A percentile compares a stretch with the other conserved stretches of the same genome.
Evolutionary conservation across 176 grass and related monocot genomes (phyloP).

Genomic region (Alopecurus myosuroides): DNA sequence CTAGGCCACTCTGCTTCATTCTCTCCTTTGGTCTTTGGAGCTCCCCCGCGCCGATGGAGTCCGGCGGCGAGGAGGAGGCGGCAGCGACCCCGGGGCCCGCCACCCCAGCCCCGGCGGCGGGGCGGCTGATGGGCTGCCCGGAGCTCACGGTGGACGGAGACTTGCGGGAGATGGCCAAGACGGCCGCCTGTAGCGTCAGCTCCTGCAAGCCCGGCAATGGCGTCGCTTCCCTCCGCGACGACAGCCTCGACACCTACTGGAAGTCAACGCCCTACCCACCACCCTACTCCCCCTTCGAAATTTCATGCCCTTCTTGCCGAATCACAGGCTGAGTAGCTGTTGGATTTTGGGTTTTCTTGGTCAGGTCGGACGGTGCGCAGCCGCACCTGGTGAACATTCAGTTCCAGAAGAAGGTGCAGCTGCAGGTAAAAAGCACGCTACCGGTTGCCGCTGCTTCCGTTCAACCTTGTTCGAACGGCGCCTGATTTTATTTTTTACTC

Average conservation of each 20-base stretch:
- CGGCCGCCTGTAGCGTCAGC: slow-evolving; percentile 87
- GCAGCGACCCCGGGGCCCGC: slow-evolving; percentile 16
- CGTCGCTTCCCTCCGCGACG: slow-evolving; percentile 70
- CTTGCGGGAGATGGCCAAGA: slow-evolving; percentile 83
- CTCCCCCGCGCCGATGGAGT: slow-evolving; percentile 49
- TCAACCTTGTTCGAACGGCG: neutral
- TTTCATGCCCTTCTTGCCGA: neutral
- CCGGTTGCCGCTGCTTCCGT: neutral
- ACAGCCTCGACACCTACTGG: slow-evolving; percentile 83
- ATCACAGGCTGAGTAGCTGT: neutral
- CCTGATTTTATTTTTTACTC: neutral
- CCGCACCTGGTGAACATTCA: slow-evolving; percentile 96
- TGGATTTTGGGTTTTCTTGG: neutral
- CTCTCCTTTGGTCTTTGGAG: too few species aligned
- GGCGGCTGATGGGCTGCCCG: slow-evolving; percentile 48
- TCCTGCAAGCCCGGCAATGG: slow-evolving; percentile 89
- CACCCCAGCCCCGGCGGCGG: neutral
- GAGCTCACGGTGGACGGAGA: slow-evolving; percentile 57
- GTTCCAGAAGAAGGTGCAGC: slow-evolving; percentile 93
- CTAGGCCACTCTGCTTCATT: neutral
- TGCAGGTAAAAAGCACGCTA: slow-evolving; percentile 50
- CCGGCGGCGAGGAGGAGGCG: slow-evolving; percentile 78
- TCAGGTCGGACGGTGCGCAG: slow-evolving; percentile 87
- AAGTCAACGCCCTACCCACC: slow-evolving; percentile 21
- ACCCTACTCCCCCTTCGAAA: neutral